phyloP scores from a whole-genome alignment of 2,329 filamentous ascomycete genomes.

The Hypoxylon sp. region DNA sequence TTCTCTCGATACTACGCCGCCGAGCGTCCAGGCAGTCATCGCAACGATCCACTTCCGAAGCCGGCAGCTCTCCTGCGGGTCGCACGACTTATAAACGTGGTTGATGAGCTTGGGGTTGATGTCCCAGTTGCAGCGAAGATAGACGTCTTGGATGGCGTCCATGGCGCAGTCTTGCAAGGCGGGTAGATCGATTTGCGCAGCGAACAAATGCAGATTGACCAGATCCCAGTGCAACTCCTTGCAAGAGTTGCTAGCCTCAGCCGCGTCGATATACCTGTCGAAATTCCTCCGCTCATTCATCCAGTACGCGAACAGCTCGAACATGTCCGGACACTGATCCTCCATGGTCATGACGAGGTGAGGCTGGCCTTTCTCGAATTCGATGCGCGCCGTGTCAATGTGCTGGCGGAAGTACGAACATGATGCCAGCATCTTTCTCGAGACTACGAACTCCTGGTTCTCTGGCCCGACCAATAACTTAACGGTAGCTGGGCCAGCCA shows the following conservation, averaged over 20 bases:
- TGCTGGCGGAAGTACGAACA: conserved; percentile 53
- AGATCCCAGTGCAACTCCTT: conserved; percentile 69
- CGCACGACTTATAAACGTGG: conserved; percentile 69
- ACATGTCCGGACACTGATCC: conserved; percentile 55
- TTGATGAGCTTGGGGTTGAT: conserved; percentile 66
- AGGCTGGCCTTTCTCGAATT: conserved; percentile 46
- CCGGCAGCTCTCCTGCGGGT: conserved; percentile 64
- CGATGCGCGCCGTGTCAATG: conserved; percentile 48
- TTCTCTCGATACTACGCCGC: conserved; percentile 53
- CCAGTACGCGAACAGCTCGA: conserved; percentile 56
- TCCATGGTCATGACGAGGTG: conserved; percentile 51
- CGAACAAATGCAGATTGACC: conserved; percentile 71
- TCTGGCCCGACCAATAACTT: conserved; percentile 54
- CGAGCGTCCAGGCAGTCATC: conserved; percentile 71
- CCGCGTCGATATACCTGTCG: conserved; percentile 50
- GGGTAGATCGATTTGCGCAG: conserved; percentile 64
- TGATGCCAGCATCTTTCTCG: conserved; percentile 51
- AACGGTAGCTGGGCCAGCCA: conserved; percentile 48
- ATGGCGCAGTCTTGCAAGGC: conserved; percentile 70
- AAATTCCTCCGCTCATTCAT: conserved; percentile 51
- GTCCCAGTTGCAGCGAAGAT: conserved; percentile 72
- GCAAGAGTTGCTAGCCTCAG: conserved; percentile 46
- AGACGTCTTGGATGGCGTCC: conserved; percentile 72
- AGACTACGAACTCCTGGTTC: conserved; percentile 51
- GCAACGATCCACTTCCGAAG: conserved; percentile 73